These are phyloP conservation scores for Aspergillus bridgeri DNA, from an alignment of 495 filamentous ascomycete genomes.

Conservation along the genomic window DNA sequence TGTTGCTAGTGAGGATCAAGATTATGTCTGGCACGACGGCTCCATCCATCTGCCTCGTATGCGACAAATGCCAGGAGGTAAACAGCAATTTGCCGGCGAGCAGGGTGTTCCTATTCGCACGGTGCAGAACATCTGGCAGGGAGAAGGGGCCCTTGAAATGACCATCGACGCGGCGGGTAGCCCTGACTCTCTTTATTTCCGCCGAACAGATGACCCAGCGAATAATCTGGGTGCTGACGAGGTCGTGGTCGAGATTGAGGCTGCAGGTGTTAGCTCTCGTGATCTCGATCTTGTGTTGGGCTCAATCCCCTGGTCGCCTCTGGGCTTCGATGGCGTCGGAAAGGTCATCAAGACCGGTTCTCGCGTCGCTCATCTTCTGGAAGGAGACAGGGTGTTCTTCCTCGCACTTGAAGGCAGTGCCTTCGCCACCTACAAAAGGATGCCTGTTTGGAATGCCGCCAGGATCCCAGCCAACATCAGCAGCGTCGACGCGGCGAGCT, in stretches of 20 bases:
- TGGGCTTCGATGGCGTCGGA: constrained; percentile 12
- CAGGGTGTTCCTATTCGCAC: not conserved
- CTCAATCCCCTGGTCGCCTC: constrained; percentile 19
- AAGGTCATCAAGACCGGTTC: constrained; percentile 21
- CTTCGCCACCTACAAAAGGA: not conserved
- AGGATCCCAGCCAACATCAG: not conserved
- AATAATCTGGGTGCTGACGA: not conserved
- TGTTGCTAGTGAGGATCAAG: not conserved
- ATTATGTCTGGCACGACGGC: not conserved
- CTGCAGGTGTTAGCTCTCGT: constrained; percentile 50
- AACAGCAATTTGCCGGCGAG: not conserved
- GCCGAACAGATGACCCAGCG: not conserved
- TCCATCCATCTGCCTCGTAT: not conserved
- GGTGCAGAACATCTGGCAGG: not conserved
- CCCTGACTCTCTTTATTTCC: not conserved
- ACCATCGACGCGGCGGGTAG: not conserved
- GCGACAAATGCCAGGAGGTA: no score
- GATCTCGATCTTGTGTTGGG: constrained; percentile 53
- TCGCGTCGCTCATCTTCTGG: not conserved
- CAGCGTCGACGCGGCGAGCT: constrained; percentile 41
- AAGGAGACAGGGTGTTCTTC: constrained; percentile 6
- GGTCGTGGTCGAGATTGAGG: constrained; percentile 1
- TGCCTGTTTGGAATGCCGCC: not conserved
- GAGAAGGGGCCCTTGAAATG: not conserved
- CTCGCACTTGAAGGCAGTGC: not conserved